Base-by-base conservation (phyloP, 495 filamentous ascomycete species). In the Xylaria scruposa region DNA sequence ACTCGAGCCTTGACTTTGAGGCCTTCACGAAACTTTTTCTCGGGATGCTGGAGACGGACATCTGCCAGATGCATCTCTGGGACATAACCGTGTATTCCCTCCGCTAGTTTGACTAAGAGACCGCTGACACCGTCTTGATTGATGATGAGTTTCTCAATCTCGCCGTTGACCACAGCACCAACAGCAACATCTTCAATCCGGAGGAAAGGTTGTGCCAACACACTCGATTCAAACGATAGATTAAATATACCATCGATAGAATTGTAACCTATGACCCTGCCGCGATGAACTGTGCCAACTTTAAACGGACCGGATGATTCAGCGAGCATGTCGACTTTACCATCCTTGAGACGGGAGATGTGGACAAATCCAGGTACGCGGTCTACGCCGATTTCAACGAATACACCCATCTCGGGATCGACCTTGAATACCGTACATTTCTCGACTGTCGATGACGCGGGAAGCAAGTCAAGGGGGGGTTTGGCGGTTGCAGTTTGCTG, bases 1-100 rank as follows among this genome's bases (percentile, higher is more conserved):
- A 99, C 92, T 64, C 94, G 88, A 42, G 91, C 90, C 66, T 91
- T 96, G 62, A 99, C 90, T 58, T 91, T 88, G 79, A 92, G 86
- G 1, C 95, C 96, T 81, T 94, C 94, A 59, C 90, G 89, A 84
- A 98, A 99, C 78, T 97, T 98, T 82, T 93, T 94, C 81, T 99
- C 96, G 15, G 96, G 96, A 77, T 97, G 92, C 76, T 96, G 92
- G 42, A 99, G 86, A 66, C 88, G 89, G 26, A 95, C 88, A 81
- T 99, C 96, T 51, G 94, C 90, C 75, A 99, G 85, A 77, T 99
- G 96, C 81, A 91, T 90, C 68, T 94, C 92, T 3, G 94, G 90
- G 4, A 98, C 95, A 63, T 97, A 84, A 46, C 94, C 96, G 58
- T 89, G 90, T 70, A 98, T 94, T 42, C 93, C 91, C 53, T 97